Evolutionary conservation across 345 rosid species (phyloP).

Genomic region (Euphorbia pulcherrima): DNA sequence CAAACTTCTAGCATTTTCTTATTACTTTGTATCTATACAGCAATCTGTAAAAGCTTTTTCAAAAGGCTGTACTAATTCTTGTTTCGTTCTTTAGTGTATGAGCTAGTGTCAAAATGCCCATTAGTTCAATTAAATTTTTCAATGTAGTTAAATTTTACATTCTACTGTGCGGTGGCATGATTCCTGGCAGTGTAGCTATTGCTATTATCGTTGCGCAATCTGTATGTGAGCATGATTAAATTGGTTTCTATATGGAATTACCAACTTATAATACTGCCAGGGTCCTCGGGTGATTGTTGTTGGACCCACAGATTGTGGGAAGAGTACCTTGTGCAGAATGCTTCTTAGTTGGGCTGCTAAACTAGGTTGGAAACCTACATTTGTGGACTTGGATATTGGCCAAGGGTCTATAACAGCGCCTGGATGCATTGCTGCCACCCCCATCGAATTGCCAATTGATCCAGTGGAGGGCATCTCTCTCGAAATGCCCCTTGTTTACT

Average conservation of each 20-base stretch:
- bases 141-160: background rate
- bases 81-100: background rate
- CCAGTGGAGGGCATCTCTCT: slow-evolving; percentile 90
- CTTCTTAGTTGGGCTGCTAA: slow-evolving; percentile 98
- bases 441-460: slow-evolving; percentile 88
- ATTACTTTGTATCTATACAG: too few species aligned
- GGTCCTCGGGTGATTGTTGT: slow-evolving; percentile 90
- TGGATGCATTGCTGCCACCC: slow-evolving; percentile 84
- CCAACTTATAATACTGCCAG: slow-evolving; percentile 27
- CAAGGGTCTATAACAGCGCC: slow-evolving; percentile 89
- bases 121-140: background rate
- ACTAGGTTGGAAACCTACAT: slow-evolving; percentile 84
- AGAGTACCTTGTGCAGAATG: slow-evolving; percentile 83
- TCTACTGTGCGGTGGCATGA: background rate
- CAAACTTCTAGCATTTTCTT: background rate
- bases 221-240: background rate
- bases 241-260: background rate
- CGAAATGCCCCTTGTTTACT: slow-evolving; percentile 85
- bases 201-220: background rate
- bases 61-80: background rate
- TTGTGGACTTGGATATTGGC: slow-evolving; percentile 85
- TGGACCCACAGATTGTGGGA: slow-evolving; percentile 91
- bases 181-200: background rate
- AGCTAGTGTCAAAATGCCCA: background rate
- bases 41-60: background rate